Evolutionary conservation across 495 filamentous ascomycete genomes (phyloP).

Genomic region (Neurospora sp.): DNA sequence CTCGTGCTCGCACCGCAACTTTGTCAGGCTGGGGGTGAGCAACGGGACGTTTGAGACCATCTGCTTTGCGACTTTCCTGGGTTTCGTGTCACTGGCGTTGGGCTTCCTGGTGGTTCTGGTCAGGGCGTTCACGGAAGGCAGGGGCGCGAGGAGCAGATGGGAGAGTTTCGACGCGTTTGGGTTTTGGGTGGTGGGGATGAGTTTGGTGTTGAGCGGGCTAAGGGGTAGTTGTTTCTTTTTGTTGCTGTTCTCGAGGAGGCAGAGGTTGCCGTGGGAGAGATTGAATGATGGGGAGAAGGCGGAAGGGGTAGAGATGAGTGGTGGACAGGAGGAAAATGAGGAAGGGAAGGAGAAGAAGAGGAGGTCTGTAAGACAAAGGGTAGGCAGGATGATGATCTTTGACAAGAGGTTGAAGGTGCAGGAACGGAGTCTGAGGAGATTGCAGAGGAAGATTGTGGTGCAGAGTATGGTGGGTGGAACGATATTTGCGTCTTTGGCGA

Average conservation of each 20-base stretch:
- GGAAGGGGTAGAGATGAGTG: background rate
- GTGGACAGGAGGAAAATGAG: background rate
- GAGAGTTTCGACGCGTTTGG: constrained; percentile 28
- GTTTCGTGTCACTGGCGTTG: constrained; percentile 19
- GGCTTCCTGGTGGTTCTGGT: constrained; percentile 26
- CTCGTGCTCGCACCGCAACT: constrained; percentile 42
- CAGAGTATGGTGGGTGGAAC: constrained; percentile 30
- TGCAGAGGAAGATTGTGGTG: constrained; percentile 32
- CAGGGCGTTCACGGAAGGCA: constrained; percentile 22
- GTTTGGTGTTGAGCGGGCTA: constrained; percentile 25
- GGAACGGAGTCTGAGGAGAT: constrained; percentile 25
- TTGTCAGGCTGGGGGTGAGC: constrained; percentile 35
- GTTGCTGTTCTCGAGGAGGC: constrained; percentile 29
- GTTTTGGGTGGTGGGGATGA: constrained; percentile 31
- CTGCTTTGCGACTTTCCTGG: constrained; percentile 30
- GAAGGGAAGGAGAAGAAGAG: background rate
- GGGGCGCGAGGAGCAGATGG: constrained; percentile 25
- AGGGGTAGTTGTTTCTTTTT: constrained; percentile 34
- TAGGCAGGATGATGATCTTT: constrained; percentile 30
- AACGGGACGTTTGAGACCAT: constrained; percentile 36
- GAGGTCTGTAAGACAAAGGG: constrained; percentile 5
- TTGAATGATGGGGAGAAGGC: constrained; percentile 20
- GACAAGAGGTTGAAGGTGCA: constrained; percentile 32
- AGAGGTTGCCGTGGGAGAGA: constrained; percentile 32
- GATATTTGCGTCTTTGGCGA: constrained; percentile 25